A percentile compares a stretch with the other conserved stretches of the same genome.
Conservation (phyloP, 2,329 filamentous ascomycete genomes). For the Calonectria hawksworthii region DNA sequence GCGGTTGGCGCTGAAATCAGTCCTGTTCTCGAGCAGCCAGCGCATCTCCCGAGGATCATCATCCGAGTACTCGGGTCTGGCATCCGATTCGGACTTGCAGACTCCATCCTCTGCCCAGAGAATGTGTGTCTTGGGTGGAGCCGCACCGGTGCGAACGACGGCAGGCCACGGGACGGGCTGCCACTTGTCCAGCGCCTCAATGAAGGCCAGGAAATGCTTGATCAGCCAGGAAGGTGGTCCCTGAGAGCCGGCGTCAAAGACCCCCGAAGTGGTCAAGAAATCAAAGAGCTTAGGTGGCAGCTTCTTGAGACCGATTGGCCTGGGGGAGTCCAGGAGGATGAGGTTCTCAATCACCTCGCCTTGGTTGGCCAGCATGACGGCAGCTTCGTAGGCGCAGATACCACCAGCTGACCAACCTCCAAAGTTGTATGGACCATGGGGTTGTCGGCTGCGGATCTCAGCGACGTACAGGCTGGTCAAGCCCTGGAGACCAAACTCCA, state of each 20-base stretch:
- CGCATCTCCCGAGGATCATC: conserved; percentile 14
- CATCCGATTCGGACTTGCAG: neutral
- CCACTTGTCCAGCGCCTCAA: conserved; percentile 13
- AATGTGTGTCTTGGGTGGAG: neutral
- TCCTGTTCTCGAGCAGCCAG: conserved; percentile 21
- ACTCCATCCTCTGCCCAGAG: conserved; percentile 18
- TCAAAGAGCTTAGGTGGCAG: conserved; percentile 21
- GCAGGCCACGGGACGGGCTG: neutral
- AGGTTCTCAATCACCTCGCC: conserved; percentile 17
- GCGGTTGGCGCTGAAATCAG: conserved; percentile 12
- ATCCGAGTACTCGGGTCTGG: neutral
- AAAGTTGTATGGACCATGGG: conserved; percentile 75
- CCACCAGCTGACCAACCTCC: conserved; percentile 84
- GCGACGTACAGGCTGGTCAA: conserved; percentile 8
- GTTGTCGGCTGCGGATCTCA: conserved; percentile 64
- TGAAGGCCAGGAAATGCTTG: conserved; percentile 12
- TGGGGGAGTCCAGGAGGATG: conserved; percentile 23
- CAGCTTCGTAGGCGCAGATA: conserved; percentile 77
- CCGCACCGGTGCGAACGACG: neutral
- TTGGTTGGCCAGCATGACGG: conserved; percentile 41
- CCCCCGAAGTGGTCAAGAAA: neutral
- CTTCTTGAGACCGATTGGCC: conserved; percentile 11
- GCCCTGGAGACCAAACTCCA: neutral
- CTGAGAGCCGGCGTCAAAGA: neutral
- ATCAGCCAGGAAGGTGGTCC: conserved; percentile 14